These are phyloP conservation scores for Dryadomyces sulphureus DNA, from an alignment of 2,329 filamentous ascomycete species.

Conservation along the genomic window DNA sequence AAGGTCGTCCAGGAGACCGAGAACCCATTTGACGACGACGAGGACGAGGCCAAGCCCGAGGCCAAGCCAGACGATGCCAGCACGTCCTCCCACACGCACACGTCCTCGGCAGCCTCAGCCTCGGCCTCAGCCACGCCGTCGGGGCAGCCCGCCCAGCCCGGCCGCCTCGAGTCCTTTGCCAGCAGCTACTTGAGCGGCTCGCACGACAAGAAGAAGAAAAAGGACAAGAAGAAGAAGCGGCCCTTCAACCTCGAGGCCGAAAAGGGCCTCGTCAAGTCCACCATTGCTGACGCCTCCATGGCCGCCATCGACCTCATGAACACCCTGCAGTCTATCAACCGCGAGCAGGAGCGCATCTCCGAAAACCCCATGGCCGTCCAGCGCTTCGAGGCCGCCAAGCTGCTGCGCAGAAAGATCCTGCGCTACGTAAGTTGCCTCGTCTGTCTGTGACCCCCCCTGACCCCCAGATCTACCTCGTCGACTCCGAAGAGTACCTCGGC, in stretches of 20 bases:
- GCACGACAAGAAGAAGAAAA: slow-evolving; percentile 26
- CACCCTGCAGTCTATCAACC: slow-evolving; percentile 75
- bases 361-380: slow-evolving; percentile 62
- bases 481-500: slow-evolving; percentile 83
- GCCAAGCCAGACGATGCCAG: slow-evolving; percentile 1
- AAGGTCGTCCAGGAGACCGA: slow-evolving; percentile 74
- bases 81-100: slow-evolving; percentile 4
- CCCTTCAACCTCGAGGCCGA: slow-evolving; percentile 77
- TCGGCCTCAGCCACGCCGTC: slow-evolving; percentile 4
- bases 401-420: slow-evolving; percentile 67
- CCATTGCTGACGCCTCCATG: slow-evolving; percentile 81
- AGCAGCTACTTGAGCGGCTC: slow-evolving; percentile 18
- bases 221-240: slow-evolving; percentile 40
- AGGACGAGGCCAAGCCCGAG: slow-evolving; percentile 38
- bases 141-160: slow-evolving; percentile 11
- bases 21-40: slow-evolving; percentile 53
- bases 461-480: slow-evolving; percentile 69
- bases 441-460: slow-evolving; percentile 2
- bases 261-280: slow-evolving; percentile 70
- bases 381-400: slow-evolving; percentile 76
- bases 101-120: slow-evolving; percentile 10
- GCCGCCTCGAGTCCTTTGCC: slow-evolving; percentile 25
- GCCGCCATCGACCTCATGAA: slow-evolving; percentile 86
- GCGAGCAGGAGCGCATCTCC: slow-evolving; percentile 75
- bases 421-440: slow-evolving; percentile 47